Percentiles rank a stretch among this genome's conserved stretches.
phyloP scores from a whole-genome alignment of 345 rosid species.

The Carallia pectinifolia region DNA sequence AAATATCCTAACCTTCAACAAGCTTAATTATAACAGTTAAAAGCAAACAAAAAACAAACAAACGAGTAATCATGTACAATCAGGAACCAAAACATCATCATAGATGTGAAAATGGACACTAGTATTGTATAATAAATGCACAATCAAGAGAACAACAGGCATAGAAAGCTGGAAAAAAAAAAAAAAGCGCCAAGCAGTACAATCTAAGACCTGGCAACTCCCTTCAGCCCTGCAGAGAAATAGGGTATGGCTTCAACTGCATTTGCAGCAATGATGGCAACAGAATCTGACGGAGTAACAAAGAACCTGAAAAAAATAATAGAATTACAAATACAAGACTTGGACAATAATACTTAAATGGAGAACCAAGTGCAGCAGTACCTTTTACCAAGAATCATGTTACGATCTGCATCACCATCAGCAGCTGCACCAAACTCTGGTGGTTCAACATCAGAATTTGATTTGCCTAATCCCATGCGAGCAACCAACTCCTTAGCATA shows the following conservation, averaged over 20 bases:
- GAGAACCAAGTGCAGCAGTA: constrained; percentile 18
- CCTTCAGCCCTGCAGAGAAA: constrained; percentile 91
- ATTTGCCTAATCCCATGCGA: constrained; percentile 92
- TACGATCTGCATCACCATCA: constrained; percentile 99
- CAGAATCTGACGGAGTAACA: constrained; percentile 98
- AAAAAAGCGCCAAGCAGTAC: constrained; percentile 9
- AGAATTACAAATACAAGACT: constrained; percentile 7
- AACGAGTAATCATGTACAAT: too few relatives aligned
- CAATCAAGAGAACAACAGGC: not conserved
- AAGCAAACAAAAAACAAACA: too few relatives aligned
- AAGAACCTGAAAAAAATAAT: constrained; percentile 63
- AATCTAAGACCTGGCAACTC: constrained; percentile 82
- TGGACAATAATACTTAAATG: not conserved
- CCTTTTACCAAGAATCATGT: constrained; percentile 99
- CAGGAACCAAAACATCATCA: too few relatives aligned
- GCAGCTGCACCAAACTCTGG: constrained; percentile 99
- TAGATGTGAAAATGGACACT: too few relatives aligned
- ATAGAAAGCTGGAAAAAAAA: not conserved
- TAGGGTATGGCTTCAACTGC: constrained; percentile 88
- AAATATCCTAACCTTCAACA: too few relatives aligned
- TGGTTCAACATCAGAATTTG: constrained; percentile 61
- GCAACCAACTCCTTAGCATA: constrained; percentile 96
- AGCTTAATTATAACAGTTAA: too few relatives aligned
- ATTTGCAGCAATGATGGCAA: constrained; percentile 98
- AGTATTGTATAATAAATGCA: too few relatives aligned